Percentiles rank a stretch among this genome's conserved stretches.
Evolutionary conservation across 1,139 yeast species (phyloP).

Genomic region (Magnusiomyces ingens): DNA sequence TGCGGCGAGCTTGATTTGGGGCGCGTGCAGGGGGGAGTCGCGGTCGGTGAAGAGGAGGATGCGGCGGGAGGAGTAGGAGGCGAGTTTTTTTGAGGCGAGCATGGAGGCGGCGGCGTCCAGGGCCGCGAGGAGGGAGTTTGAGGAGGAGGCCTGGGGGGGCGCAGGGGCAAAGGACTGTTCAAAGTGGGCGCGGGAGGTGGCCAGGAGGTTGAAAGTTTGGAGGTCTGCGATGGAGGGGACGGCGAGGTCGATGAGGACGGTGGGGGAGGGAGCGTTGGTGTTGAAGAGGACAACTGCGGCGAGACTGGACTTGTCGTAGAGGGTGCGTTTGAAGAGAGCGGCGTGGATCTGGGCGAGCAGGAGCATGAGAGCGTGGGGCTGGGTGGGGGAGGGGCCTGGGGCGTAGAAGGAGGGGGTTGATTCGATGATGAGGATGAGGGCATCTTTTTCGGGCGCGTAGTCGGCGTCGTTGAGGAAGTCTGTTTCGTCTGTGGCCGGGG

Average conservation of each 20-base stretch:
- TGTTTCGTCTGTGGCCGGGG: no score
- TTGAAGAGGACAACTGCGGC: neutral
- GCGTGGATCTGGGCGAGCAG: neutral
- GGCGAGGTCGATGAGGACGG: neutral
- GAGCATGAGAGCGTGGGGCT: neutral
- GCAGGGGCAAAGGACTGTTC: neutral
- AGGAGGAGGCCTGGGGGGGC: neutral
- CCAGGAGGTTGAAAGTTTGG: neutral
- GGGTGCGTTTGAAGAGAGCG: neutral
- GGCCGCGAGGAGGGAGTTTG: neutral
- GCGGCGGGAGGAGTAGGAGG: neutral
- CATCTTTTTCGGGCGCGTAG: neutral
- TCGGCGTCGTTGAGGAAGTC: no score
- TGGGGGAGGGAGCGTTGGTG: neutral
- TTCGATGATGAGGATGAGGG: neutral
- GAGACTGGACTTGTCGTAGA: neutral
- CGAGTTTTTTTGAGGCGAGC: neutral
- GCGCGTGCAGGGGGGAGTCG: neutral
- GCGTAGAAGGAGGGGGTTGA: neutral
- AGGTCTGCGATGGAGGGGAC: slow-evolving; percentile 1
- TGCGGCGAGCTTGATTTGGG: neutral
- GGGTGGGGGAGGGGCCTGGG: neutral
- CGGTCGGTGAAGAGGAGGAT: slow-evolving; percentile 1
- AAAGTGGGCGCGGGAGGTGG: neutral
- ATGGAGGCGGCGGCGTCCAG: neutral